Evolutionary conservation across 2,329 filamentous ascomycete species (phyloP).

Genomic region (Leptosphaerulina australis): DNA sequence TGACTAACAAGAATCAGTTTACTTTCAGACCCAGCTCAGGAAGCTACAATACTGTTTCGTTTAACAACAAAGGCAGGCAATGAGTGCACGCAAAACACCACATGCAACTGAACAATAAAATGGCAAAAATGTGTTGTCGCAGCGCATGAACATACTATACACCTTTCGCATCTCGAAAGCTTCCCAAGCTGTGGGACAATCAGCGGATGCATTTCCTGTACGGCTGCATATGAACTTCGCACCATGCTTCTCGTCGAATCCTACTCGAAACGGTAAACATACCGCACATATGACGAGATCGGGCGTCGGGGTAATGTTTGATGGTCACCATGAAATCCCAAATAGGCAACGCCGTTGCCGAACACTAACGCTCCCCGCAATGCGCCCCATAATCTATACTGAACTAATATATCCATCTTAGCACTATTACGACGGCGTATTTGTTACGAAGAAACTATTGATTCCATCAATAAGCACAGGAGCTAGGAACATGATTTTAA

Average conservation of each 20-base stretch:
- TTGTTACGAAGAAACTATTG: conserved; percentile 17
- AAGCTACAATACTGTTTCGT: no score
- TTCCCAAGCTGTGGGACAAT: background rate
- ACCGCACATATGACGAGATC: conserved; percentile 8
- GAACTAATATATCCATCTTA: conserved; percentile 13
- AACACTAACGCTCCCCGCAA: conserved; percentile 28
- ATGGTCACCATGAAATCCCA: background rate
- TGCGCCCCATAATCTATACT: conserved; percentile 17
- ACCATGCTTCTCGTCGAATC: background rate
- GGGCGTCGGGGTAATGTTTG: conserved; percentile 10
- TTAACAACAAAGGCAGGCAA: no score
- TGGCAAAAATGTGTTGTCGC: no score
- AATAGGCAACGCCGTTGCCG: conserved; percentile 17
- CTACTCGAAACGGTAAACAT: conserved; percentile 5
- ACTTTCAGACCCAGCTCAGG: no score
- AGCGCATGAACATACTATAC: no score
- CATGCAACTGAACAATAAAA: no score
- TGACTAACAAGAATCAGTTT: no score
- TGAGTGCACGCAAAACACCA: no score
- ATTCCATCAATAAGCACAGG: conserved; percentile 18
- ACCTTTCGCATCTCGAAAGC: no score
- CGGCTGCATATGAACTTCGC: conserved; percentile 6
- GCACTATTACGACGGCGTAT: conserved; percentile 13
- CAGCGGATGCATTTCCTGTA: conserved; percentile 36
- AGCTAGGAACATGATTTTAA: background rate